phyloP scores from a whole-genome alignment of 2,329 filamentous ascomycete species.

The Fusarium tuaranense region DNA sequence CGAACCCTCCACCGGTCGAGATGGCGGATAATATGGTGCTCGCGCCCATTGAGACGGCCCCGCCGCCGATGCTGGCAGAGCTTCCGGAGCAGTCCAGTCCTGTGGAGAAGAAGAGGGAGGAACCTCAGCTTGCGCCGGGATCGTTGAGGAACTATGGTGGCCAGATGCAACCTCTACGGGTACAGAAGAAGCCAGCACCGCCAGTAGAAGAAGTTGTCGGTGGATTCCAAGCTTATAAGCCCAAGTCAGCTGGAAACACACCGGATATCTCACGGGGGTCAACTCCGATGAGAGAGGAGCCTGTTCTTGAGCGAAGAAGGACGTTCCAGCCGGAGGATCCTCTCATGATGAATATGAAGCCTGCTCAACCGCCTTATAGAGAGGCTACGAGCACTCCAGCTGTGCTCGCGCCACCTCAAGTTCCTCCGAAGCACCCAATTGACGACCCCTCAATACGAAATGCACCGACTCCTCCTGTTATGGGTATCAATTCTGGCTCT shows the following conservation, averaged over 20 bases:
- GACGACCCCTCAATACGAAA: slow-evolving; percentile 13
- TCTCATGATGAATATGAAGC: slow-evolving; percentile 33
- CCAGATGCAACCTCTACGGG: slow-evolving; percentile 22
- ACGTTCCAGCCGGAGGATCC: slow-evolving; percentile 44
- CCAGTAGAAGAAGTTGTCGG: neutral
- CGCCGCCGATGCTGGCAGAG: slow-evolving; percentile 49
- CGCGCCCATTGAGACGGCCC: slow-evolving; percentile 50
- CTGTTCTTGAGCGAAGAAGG: slow-evolving; percentile 16
- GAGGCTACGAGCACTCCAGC: slow-evolving; percentile 34
- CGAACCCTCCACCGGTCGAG: slow-evolving; percentile 59
- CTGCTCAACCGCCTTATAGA: slow-evolving; percentile 32
- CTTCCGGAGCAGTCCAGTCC: slow-evolving; percentile 51
- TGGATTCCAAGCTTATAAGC: slow-evolving; percentile 36
- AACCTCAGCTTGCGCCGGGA: slow-evolving; percentile 30
- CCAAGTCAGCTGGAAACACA: neutral
- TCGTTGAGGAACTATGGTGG: slow-evolving; percentile 21
- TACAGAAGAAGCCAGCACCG: slow-evolving; percentile 8
- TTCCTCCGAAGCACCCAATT: slow-evolving; percentile 33
- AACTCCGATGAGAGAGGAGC: slow-evolving; percentile 16
- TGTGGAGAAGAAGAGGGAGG: slow-evolving; percentile 41
- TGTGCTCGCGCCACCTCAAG: slow-evolving; percentile 39
- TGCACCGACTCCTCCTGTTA: slow-evolving; percentile 4
- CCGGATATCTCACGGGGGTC: slow-evolving; percentile 16
- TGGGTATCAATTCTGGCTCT: neutral
- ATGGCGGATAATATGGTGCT: slow-evolving; percentile 55